Evolutionary conservation across 192 early-diverging fungal species (phyloP).

Genomic region (Coemansia sp.): DNA sequence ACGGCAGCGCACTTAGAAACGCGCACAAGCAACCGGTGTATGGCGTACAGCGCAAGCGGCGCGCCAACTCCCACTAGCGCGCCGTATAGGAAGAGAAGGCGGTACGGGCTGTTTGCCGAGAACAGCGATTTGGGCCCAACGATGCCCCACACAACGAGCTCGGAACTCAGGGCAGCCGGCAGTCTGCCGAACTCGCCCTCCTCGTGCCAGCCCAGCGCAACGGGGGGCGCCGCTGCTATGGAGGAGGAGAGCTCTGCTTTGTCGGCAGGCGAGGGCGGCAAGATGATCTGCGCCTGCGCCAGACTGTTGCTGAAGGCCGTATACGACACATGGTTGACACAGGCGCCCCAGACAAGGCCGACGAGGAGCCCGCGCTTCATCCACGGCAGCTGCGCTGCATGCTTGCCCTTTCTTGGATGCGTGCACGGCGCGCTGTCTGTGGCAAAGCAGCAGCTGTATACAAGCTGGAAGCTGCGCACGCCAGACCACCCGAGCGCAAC

Average conservation of each 20-base stretch:
- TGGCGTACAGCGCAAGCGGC: slow-evolving; percentile 18
- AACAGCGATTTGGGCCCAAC: slow-evolving; percentile 48
- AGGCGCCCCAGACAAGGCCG: slow-evolving; percentile 50
- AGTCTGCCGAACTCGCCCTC: slow-evolving; percentile 46
- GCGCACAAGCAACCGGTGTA: slow-evolving; percentile 4
- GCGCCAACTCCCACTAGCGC: slow-evolving; percentile 26
- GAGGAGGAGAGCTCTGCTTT: slow-evolving; percentile 5
- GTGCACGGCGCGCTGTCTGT: too few relatives aligned
- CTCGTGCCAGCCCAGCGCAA: slow-evolving; percentile 45
- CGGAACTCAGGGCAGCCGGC: slow-evolving; percentile 50
- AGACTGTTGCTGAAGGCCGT: slow-evolving; percentile 19
- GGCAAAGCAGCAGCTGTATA: slow-evolving; percentile 28
- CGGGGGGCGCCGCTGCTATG: neutral
- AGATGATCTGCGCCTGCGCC: neutral
- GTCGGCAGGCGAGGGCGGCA: slow-evolving; percentile 5
- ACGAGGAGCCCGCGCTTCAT: slow-evolving; percentile 41
- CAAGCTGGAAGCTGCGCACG: slow-evolving; percentile 51
- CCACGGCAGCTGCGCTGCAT: slow-evolving; percentile 30
- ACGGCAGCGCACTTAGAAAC: neutral
- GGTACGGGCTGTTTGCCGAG: slow-evolving; percentile 37
- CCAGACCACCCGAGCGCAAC: slow-evolving; percentile 51
- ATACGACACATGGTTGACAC: slow-evolving; percentile 45
- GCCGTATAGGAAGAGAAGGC: slow-evolving; percentile 44
- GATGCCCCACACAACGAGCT: slow-evolving; percentile 54
- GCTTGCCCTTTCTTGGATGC: neutral